Percentiles rank a stretch among this genome's conserved stretches.
These are phyloP conservation scores for Pseudocercospora fuligena DNA, from an alignment of 2,329 filamentous ascomycete species.

Conservation along the genomic window DNA sequence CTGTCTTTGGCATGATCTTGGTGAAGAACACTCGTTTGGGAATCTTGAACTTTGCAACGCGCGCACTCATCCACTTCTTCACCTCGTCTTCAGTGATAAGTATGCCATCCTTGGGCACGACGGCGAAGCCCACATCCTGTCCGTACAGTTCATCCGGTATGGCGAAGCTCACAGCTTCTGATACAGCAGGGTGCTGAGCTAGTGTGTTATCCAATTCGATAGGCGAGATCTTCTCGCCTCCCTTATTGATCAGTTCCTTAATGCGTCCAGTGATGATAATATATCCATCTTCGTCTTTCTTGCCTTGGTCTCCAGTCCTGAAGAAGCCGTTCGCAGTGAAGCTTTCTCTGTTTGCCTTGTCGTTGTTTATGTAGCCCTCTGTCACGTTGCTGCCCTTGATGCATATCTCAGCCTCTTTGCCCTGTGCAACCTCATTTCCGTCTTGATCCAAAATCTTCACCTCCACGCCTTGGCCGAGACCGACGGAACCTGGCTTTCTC, in stretches of 20 bases:
- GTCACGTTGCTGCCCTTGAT: constrained; percentile 84
- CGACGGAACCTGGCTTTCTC: constrained; percentile 81
- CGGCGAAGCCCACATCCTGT: constrained; percentile 77
- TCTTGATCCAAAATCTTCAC: constrained; percentile 74
- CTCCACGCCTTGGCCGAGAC: constrained; percentile 81
- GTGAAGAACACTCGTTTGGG: constrained; percentile 87
- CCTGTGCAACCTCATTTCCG: constrained; percentile 70
- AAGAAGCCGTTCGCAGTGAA: constrained; percentile 81
- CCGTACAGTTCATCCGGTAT: constrained; percentile 82
- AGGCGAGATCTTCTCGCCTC: constrained; percentile 86
- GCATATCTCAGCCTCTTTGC: constrained; percentile 79
- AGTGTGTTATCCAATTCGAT: constrained; percentile 87
- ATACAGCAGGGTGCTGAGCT: constrained; percentile 71
- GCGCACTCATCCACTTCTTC: constrained; percentile 70
- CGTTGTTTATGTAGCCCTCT: constrained; percentile 83
- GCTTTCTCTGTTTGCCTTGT: constrained; percentile 72
- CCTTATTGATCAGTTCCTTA: constrained; percentile 92
- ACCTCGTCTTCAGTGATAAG: constrained; percentile 61
- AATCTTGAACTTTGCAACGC: constrained; percentile 81
- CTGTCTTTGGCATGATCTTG: constrained; percentile 80
- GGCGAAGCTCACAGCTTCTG: constrained; percentile 82
- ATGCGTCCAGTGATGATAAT: constrained; percentile 87
- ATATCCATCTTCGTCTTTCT: constrained; percentile 78
- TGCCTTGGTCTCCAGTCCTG: constrained; percentile 85
- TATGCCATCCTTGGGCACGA: constrained; percentile 72